Evolutionary conservation across 2,329 filamentous ascomycete genomes (phyloP).

Genomic region (Phialophora chinensis): DNA sequence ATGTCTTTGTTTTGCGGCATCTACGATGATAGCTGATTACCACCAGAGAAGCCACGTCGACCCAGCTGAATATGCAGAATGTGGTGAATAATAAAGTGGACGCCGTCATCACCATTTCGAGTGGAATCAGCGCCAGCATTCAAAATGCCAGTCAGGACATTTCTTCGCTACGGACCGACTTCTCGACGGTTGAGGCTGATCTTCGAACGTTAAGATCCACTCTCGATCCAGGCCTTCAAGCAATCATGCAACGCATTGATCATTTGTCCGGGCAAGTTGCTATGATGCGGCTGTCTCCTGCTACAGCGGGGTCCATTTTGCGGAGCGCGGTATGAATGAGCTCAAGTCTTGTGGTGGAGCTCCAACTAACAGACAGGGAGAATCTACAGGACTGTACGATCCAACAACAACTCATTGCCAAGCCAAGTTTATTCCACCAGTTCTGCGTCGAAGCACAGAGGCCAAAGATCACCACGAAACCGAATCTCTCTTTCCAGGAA

Average conservation of each 20-base stretch:
- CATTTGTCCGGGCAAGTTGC: background rate
- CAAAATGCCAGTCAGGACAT: conserved; percentile 6
- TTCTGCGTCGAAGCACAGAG: conserved; percentile 8
- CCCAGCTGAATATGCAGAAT: background rate
- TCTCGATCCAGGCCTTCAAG: conserved; percentile 3
- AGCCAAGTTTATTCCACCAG: conserved; percentile 8
- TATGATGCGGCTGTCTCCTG: background rate
- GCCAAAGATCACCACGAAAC: background rate
- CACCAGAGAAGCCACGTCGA: conserved; percentile 2
- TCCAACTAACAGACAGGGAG: background rate
- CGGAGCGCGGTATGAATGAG: conserved; percentile 1
- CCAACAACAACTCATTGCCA: conserved; percentile 15
- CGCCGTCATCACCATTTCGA: conserved; percentile 4
- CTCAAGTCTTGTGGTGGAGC: no score
- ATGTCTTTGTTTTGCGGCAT: background rate
- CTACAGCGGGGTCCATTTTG: background rate
- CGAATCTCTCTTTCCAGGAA: background rate
- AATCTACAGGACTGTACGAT: background rate
- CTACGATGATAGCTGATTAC: background rate
- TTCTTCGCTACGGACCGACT: conserved; percentile 1
- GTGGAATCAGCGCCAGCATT: background rate
- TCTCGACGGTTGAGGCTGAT: background rate
- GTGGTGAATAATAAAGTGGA: conserved; percentile 11
- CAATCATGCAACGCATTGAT: background rate
- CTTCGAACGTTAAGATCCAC: background rate